Percentiles rank a stretch among this genome's conserved stretches.
Evolutionary conservation across 2,329 filamentous ascomycete species (phyloP).

Genomic region (Lizonia empirigonia): DNA sequence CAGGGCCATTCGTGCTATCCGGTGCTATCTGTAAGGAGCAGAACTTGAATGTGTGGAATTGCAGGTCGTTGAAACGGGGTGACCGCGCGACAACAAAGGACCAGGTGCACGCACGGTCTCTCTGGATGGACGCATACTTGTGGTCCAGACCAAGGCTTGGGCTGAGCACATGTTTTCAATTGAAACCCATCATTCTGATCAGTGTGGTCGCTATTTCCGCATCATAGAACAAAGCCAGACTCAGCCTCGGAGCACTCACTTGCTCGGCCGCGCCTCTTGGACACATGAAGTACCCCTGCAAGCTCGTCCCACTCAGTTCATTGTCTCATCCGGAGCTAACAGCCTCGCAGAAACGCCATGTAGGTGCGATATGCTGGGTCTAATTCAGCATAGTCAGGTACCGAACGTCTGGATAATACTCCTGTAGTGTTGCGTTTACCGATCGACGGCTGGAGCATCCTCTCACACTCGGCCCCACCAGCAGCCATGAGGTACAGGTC

Average conservation of each 20-base stretch:
- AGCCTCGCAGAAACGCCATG: constrained; percentile 16
- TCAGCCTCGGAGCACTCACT: constrained; percentile 7
- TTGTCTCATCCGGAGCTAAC: constrained; percentile 23
- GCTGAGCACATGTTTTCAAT: neutral
- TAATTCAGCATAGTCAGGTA: constrained; percentile 23
- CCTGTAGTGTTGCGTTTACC: constrained; percentile 14
- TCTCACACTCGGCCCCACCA: constrained; percentile 13
- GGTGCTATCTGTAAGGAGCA: constrained; percentile 6
- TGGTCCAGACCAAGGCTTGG: neutral
- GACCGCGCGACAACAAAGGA: constrained; percentile 24
- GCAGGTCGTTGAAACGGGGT: constrained; percentile 18
- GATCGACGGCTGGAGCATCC: constrained; percentile 17
- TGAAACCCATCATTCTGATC: neutral
- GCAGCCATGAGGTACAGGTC: constrained; percentile 4
- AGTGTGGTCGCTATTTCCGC: constrained; percentile 9
- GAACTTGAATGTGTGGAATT: constrained; percentile 11
- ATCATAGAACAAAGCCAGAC: constrained; percentile 19
- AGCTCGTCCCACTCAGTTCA: constrained; percentile 20
- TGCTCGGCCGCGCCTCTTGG: constrained; percentile 20
- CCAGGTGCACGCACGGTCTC: constrained; percentile 9
- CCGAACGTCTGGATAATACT: constrained; percentile 19
- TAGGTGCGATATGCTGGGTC: constrained; percentile 17
- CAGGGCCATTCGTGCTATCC: neutral
- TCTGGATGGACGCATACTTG: neutral
- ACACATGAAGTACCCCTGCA: constrained; percentile 18